Evolutionary conservation across 2,329 filamentous ascomycete genomes (phyloP).

Genomic region (Diplodia mutila): DNA sequence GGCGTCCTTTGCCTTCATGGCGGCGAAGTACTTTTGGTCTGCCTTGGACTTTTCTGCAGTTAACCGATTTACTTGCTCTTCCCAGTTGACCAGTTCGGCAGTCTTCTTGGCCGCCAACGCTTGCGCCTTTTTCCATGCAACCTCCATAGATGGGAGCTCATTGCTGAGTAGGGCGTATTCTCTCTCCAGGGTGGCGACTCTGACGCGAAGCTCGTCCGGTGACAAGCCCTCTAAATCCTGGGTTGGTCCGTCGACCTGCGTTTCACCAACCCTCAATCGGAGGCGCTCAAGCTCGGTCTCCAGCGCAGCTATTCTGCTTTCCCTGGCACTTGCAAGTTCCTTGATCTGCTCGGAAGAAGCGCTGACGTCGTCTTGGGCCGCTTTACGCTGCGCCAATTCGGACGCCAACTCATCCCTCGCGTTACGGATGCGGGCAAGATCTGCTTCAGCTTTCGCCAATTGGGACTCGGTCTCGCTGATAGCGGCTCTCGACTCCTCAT

Average conservation of each 20-base stretch:
- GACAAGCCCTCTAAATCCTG: slow-evolving; percentile 61
- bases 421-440: slow-evolving; percentile 82
- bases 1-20: slow-evolving; percentile 90
- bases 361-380: slow-evolving; percentile 75
- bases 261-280: slow-evolving; percentile 58
- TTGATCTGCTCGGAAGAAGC: slow-evolving; percentile 72
- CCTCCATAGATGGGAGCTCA: slow-evolving; percentile 86
- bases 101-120: slow-evolving; percentile 85
- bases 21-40: slow-evolving; percentile 96
- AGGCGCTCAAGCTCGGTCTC: slow-evolving; percentile 82
- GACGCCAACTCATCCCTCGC: slow-evolving; percentile 83
- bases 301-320: slow-evolving; percentile 77
- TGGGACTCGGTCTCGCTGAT: slow-evolving; percentile 81
- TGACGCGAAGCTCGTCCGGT: slow-evolving; percentile 72
- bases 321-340: slow-evolving; percentile 77
- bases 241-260: slow-evolving; percentile 31
- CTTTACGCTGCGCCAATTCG: slow-evolving; percentile 78
- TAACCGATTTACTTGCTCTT: slow-evolving; percentile 75
- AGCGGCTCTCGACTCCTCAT: slow-evolving; percentile 74
- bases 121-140: slow-evolving; percentile 87
- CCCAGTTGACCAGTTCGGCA: slow-evolving; percentile 71
- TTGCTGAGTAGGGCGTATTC: slow-evolving; percentile 84
- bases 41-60: slow-evolving; percentile 92
- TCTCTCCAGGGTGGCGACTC: slow-evolving; percentile 73
- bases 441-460: slow-evolving; percentile 77